Evolutionary conservation across 2,329 filamentous ascomycete genomes (phyloP), one percentile per base, ranked within the genome.

Genomic region (Ustulina deusta): DNA sequence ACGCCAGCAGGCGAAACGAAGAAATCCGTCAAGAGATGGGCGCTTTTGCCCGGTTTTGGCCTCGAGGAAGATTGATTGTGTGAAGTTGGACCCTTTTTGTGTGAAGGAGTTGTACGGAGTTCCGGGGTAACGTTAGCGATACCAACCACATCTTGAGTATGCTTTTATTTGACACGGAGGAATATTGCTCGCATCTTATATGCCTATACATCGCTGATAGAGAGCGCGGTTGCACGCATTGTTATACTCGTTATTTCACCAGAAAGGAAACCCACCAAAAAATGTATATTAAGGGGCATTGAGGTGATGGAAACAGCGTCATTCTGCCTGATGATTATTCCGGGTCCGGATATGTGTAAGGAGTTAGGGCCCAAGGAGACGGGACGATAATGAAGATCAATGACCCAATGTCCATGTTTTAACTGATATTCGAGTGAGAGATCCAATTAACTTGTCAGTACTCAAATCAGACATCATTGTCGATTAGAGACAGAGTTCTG

Each of bases 11-110:
- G 73, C 2, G 61, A 89, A 85, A 68, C 84, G 84, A 74, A 85
- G 84, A 74, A 91, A 85, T 71, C 86, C 83, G 79, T 86, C 79
- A 71, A 90, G 90, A 71, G 91, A 46, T 79, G 77, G 77, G 68
- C 63, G 0, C 68, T 79, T 29, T 65, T 76, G 36, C 72, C 74
- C 9, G 48, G 34, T 6, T 60, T 57, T 48, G 27, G 25, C n/a
- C 59, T 65, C 11, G 51, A 62, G 38, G 6, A 42, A 46, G 10
- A 22, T 29, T 66, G 32, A 64, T 22, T 63, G 6, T 29, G 1
- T 25, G 22, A 17, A n/a, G 22, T 42, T 22, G 2, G 13, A 27
- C 34, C 34, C 1, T 38, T 58, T 38, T 38, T 34, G 46, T 11
- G 42, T 59, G 48, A 17, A 42, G 61, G 63, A 62, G 52, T 69